phyloP scores from a whole-genome alignment of 331 rosid genomes.

The Quercus tomentella region DNA sequence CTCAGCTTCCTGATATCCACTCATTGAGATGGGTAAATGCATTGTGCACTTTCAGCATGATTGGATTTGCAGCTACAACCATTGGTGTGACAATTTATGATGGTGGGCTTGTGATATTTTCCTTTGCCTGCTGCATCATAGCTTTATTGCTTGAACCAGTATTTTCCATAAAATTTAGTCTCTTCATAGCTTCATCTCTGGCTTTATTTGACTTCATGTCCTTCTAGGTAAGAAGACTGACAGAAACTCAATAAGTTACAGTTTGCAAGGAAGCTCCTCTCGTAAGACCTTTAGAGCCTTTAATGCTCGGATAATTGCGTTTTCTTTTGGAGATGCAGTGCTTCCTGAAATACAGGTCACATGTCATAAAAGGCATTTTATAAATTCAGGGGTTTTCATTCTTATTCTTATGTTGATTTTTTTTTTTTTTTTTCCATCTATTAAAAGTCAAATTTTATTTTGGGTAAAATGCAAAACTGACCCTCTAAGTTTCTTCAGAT shows the following conservation, averaged over 20 bases:
- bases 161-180: not conserved
- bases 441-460: not conserved
- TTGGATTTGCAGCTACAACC: constrained; percentile 74
- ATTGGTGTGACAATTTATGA: constrained; percentile 61
- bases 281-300: constrained; percentile 55
- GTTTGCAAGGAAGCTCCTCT: constrained; percentile 56
- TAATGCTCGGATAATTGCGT: constrained; percentile 63
- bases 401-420: not conserved
- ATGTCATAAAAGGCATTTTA: not conserved
- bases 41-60: constrained; percentile 67
- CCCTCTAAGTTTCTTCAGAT: no score
- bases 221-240: constrained; percentile 55
- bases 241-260: constrained; percentile 46
- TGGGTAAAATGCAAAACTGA: no score
- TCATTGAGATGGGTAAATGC: constrained; percentile 76
- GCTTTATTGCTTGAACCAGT: not conserved
- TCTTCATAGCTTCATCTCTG: not conserved
- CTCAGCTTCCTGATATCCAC: constrained; percentile 80
- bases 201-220: not conserved
- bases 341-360: constrained; percentile 75
- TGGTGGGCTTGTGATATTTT: constrained; percentile 27
- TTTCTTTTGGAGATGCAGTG: constrained; percentile 80
- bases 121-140: not conserved
- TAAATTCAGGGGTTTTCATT: not conserved
- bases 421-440: not conserved